These are phyloP conservation scores for Gymnopus androsaceus DNA, from an alignment of 1,284 basidiomycete species.

Conservation along the genomic window DNA sequence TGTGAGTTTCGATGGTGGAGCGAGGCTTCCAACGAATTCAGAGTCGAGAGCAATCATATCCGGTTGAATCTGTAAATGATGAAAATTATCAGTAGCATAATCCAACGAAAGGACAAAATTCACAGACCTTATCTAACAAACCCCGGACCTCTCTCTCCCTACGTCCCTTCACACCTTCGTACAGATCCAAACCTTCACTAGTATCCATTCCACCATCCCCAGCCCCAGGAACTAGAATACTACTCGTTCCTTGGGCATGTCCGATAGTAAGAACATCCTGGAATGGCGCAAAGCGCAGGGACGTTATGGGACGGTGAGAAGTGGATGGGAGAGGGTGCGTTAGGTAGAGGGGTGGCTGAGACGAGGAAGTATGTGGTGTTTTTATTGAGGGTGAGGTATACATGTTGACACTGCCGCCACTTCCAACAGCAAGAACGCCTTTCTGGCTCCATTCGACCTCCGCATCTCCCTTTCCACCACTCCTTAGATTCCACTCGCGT, in stretches of 20 bases:
- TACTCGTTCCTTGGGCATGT: constrained; percentile 77
- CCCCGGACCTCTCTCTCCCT: constrained; percentile 91
- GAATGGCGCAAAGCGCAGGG: constrained; percentile 85
- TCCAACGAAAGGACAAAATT: background rate
- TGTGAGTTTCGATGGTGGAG: constrained; percentile 58
- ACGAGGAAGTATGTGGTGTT: constrained; percentile 47
- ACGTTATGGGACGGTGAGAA: constrained; percentile 60
- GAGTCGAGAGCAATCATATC: constrained; percentile 93
- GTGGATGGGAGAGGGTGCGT: constrained; percentile 72
- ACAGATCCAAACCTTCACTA: constrained; percentile 86
- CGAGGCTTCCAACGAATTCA: constrained; percentile 77
- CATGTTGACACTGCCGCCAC: constrained; percentile 81
- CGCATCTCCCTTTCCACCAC: constrained; percentile 39
- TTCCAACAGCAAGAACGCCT: constrained; percentile 83
- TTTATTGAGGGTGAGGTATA: constrained; percentile 72
- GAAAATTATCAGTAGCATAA: background rate
- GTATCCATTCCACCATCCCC: constrained; percentile 97
- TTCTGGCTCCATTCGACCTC: constrained; percentile 80
- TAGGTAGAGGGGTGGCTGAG: constrained; percentile 80
- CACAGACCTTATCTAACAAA: constrained; percentile 83
- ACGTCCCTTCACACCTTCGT: constrained; percentile 81
- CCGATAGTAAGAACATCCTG: constrained; percentile 88
- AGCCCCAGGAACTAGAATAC: constrained; percentile 86
- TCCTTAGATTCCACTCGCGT: constrained; percentile 76
- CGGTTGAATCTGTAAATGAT: constrained; percentile 73